Evolutionary conservation across 1,284 basidiomycete genomes (phyloP).

Genomic region (Irpex sp.): DNA sequence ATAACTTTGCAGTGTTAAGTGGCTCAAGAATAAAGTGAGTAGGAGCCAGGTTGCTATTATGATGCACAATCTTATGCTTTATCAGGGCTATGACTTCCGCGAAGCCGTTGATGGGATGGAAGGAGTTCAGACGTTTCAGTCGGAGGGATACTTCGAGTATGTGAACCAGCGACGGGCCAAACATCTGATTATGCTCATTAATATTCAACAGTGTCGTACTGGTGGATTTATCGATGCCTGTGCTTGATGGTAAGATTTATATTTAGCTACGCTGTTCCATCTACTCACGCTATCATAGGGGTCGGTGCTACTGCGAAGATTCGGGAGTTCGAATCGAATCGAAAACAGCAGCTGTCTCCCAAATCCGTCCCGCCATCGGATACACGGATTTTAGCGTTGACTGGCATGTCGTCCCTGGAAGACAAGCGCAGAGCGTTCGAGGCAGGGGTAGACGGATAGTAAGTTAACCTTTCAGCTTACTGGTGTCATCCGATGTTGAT

Average conservation of each 20-base stretch:
- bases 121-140: constrained; percentile 76
- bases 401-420: constrained; percentile 89
- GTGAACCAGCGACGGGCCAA: constrained; percentile 25
- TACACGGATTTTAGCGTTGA: constrained; percentile 83
- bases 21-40: constrained; percentile 69
- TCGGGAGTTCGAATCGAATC: constrained; percentile 68
- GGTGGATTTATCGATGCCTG: constrained; percentile 90
- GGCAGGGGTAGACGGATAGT: constrained; percentile 95
- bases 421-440: constrained; percentile 91
- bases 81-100: constrained; percentile 71
- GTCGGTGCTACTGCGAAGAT: constrained; percentile 85
- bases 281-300: constrained; percentile 35
- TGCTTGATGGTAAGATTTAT: constrained; percentile 68
- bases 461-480: constrained; percentile 30
- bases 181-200: constrained; percentile 2
- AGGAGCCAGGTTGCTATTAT: background rate
- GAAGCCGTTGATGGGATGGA: constrained; percentile 84
- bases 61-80: background rate
- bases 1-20: constrained; percentile 58
- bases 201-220: constrained; percentile 63
- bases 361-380: constrained; percentile 17
- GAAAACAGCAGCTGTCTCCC: constrained; percentile 21
- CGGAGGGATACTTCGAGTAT: constrained; percentile 74
- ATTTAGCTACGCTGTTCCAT: background rate
- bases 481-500: constrained; percentile 3